A percentile compares a stretch with the other conserved stretches of the same genome.
Conservation (phyloP, 1,139 yeast species). For the Meyerozyma elateridarum region DNA sequence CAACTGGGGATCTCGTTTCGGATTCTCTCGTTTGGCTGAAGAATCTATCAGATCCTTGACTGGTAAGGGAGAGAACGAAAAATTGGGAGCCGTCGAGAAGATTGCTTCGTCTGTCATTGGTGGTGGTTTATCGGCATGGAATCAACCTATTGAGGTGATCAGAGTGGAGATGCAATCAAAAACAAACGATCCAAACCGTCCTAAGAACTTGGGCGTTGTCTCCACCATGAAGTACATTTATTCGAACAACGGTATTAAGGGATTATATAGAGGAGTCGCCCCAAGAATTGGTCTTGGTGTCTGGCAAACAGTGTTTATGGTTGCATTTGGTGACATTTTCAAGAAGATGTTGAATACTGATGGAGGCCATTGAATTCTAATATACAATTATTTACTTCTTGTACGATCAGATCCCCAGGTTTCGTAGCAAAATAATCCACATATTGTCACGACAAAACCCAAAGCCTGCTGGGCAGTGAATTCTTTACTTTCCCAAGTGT, state of each 20-base stretch:
- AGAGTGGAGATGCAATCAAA: slow-evolving; percentile 97
- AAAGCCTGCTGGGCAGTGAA: slow-evolving; percentile 51
- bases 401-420: slow-evolving; percentile 53
- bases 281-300: slow-evolving; percentile 96
- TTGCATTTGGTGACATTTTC: slow-evolving; percentile 91
- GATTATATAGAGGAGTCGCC: slow-evolving; percentile 92
- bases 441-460: slow-evolving; percentile 67
- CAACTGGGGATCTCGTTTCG: slow-evolving; percentile 98
- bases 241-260: slow-evolving; percentile 75
- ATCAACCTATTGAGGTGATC: slow-evolving; percentile 96
- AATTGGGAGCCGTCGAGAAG: slow-evolving; percentile 72
- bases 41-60: slow-evolving; percentile 64
- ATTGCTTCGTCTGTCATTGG: slow-evolving; percentile 85
- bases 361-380: slow-evolving; percentile 30
- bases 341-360: slow-evolving; percentile 42
- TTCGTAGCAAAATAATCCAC: slow-evolving; percentile 66
- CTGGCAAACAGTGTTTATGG: slow-evolving; percentile 99
- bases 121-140: slow-evolving; percentile 98
- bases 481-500: slow-evolving; percentile 69
- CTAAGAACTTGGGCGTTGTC: slow-evolving; percentile 80
- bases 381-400: slow-evolving; percentile 1
- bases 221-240: slow-evolving; percentile 81
- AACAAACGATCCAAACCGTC: slow-evolving; percentile 90
- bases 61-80: slow-evolving; percentile 58
- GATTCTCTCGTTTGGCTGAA: slow-evolving; percentile 87